These are phyloP conservation scores for Anastatica hierochuntica DNA, from an alignment of 345 rosid genomes.

Conservation along the genomic window DNA sequence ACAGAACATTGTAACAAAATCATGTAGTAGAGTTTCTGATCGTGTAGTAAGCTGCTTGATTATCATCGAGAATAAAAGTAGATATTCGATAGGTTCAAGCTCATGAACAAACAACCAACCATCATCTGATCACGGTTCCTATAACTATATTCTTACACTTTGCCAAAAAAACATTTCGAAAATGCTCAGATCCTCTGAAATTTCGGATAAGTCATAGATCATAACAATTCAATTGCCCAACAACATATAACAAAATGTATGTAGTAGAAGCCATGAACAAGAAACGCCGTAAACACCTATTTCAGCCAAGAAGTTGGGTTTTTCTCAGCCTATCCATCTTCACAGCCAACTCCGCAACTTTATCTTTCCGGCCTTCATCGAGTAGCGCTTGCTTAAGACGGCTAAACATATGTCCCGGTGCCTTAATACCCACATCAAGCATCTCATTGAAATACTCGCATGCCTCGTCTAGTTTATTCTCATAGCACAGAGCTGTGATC, in stretches of 20 bases:
- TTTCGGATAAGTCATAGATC: conserved; percentile 2
- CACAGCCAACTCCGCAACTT: conserved; percentile 31
- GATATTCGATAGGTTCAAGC: neutral
- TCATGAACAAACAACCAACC: neutral
- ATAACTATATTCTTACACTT: too few species aligned
- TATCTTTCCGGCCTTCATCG: conserved; percentile 49
- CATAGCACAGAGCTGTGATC: conserved; percentile 50
- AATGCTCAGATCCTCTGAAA: neutral
- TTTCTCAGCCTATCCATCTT: conserved; percentile 62
- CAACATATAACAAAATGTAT: neutral
- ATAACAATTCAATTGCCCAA: neutral
- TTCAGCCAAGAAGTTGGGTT: conserved; percentile 37
- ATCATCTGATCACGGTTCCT: neutral
- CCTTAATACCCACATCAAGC: conserved; percentile 77
- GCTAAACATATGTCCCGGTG: conserved; percentile 66
- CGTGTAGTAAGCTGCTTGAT: neutral
- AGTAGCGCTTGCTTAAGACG: conserved; percentile 61
- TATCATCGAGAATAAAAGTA: neutral
- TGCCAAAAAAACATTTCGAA: too few species aligned
- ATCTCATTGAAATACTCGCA: conserved; percentile 75
- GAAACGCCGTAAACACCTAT: neutral
- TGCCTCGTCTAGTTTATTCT: conserved; percentile 56
- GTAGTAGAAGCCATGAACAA: neutral
- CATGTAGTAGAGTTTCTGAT: too few species aligned
- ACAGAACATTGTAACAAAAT: too few species aligned